These are phyloP conservation scores for Lindgomyces ingoldianus DNA, from an alignment of 495 filamentous ascomycete genomes.

Conservation along the genomic window DNA sequence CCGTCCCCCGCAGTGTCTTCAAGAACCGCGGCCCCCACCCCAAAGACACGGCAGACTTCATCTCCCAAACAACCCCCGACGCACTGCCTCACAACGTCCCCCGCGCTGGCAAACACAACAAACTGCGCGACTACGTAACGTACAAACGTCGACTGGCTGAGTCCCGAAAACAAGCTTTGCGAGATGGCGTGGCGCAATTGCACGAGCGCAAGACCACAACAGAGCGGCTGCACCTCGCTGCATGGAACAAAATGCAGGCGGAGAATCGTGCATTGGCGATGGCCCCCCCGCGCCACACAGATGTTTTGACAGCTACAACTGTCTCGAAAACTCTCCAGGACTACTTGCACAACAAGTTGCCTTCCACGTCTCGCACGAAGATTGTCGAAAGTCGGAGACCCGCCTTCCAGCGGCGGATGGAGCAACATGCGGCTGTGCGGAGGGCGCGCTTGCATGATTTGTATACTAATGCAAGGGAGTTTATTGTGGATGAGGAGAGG, in stretches of 20 bases:
- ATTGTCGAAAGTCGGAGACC: conserved; percentile 49
- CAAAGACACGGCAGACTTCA: conserved; percentile 58
- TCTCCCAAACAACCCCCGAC: conserved; percentile 47
- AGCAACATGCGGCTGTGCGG: conserved; percentile 37
- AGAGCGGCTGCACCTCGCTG: conserved; percentile 46
- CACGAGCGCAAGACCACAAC: conserved; percentile 55
- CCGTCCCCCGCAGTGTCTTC: conserved; percentile 68
- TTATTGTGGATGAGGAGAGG: conserved; percentile 65
- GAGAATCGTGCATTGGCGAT: conserved; percentile 52
- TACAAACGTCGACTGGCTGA: conserved; percentile 67
- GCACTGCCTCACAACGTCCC: conserved; percentile 34
- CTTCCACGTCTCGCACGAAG: conserved; percentile 52
- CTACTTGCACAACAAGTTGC: conserved; percentile 42
- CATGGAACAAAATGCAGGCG: conserved; percentile 43
- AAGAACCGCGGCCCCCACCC: conserved; percentile 48
- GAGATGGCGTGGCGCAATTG: conserved; percentile 62
- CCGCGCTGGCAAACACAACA: conserved; percentile 1
- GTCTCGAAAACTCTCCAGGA: conserved; percentile 36
- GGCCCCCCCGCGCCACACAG: conserved; percentile 60
- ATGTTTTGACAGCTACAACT: conserved; percentile 59
- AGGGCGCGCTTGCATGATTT: conserved; percentile 58
- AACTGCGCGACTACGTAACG: conserved; percentile 52
- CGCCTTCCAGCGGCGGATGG: conserved; percentile 45
- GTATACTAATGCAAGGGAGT: conserved; percentile 64
- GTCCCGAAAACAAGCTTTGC: conserved; percentile 61